Conservation (phyloP, 2,329 filamentous ascomycete species). For the Pseudogymnoascus destructans region DNA sequence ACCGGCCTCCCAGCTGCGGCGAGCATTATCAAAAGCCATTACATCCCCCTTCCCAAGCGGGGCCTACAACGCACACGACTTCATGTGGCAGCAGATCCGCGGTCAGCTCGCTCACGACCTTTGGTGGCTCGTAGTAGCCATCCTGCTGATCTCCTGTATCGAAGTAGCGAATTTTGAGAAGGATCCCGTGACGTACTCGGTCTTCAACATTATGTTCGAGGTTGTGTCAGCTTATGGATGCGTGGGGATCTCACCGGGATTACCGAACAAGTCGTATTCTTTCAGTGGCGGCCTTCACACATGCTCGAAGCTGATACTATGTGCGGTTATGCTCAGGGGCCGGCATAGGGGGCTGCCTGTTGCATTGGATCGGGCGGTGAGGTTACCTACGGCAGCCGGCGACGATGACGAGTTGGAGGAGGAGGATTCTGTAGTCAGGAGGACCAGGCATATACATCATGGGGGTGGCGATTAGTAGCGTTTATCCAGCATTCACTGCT, state of each 20-base stretch:
- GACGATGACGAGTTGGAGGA: neutral
- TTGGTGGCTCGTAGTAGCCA: constrained; percentile 90
- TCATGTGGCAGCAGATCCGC: constrained; percentile 82
- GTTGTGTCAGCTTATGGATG: constrained; percentile 83
- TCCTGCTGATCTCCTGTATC: constrained; percentile 83
- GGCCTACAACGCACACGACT: constrained; percentile 49
- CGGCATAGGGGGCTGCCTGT: constrained; percentile 41
- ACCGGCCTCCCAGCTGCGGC: neutral
- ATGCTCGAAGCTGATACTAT: constrained; percentile 44
- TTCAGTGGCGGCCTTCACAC: constrained; percentile 67
- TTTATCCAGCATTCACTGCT: neutral
- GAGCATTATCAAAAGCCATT: neutral
- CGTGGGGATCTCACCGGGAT: constrained; percentile 75
- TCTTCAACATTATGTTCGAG: constrained; percentile 68
- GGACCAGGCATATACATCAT: neutral
- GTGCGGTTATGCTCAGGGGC: constrained; percentile 40
- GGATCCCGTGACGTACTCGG: constrained; percentile 13
- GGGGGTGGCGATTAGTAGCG: neutral
- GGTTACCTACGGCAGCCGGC: constrained; percentile 26
- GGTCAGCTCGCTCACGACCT: constrained; percentile 91
- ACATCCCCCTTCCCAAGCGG: constrained; percentile 29
- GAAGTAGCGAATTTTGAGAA: constrained; percentile 49
- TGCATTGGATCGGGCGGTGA: constrained; percentile 37
- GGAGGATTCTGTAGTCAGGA: neutral
- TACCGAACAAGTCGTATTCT: constrained; percentile 56